phyloP scores from a whole-genome alignment of 1,284 basidiomycete genomes.

The Microbotryum violaceum region DNA sequence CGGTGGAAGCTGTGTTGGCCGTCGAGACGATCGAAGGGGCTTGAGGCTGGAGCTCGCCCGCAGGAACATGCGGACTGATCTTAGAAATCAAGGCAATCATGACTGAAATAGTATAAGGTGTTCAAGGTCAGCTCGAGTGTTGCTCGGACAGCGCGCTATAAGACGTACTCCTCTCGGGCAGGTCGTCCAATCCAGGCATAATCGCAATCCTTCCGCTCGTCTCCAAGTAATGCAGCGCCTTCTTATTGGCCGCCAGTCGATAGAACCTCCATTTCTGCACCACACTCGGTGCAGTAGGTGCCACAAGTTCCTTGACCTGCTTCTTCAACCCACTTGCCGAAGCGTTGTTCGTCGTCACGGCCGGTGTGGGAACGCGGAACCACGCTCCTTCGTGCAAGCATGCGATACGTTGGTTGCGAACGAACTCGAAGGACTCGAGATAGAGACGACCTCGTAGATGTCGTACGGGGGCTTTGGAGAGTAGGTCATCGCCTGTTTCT shows the following conservation, averaged over 20 bases:
- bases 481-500: slow-evolving; percentile 80
- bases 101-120: slow-evolving; percentile 40
- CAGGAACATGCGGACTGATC: slow-evolving; percentile 50
- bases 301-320: slow-evolving; percentile 6
- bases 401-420: slow-evolving; percentile 80
- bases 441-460: slow-evolving; percentile 79
- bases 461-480: slow-evolving; percentile 76
- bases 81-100: slow-evolving; percentile 70
- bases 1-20: slow-evolving; percentile 40
- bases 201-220: slow-evolving; percentile 66
- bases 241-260: slow-evolving; percentile 50
- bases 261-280: slow-evolving; percentile 40
- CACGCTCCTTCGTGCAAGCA: slow-evolving; percentile 83
- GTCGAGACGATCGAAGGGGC: background rate
- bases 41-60: slow-evolving; percentile 41
- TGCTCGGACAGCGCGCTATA: background rate
- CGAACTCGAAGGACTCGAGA: slow-evolving; percentile 86
- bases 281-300: background rate
- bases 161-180: slow-evolving; percentile 61
- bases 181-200: slow-evolving; percentile 70
- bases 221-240: slow-evolving; percentile 75
- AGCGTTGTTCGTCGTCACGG: slow-evolving; percentile 47
- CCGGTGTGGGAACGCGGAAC: slow-evolving; percentile 68
- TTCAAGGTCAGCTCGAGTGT: background rate
- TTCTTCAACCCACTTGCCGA: slow-evolving; percentile 36